Conservation (phyloP, 2,329 filamentous ascomycete genomes). For the Aspergillus quadrilineatus region DNA sequence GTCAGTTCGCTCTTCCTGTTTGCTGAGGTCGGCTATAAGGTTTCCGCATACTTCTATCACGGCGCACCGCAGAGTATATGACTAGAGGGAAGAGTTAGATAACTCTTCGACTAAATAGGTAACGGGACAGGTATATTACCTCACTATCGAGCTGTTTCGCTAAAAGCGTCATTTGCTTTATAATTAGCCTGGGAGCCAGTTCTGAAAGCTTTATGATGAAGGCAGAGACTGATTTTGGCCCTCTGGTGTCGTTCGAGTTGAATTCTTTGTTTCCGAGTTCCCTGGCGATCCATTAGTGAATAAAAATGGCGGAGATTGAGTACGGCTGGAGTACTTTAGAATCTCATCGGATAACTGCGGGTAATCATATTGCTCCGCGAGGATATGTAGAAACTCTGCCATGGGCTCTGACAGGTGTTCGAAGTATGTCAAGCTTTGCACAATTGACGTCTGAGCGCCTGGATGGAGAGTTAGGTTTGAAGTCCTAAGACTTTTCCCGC, state of each 20-base stretch:
- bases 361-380: constrained; percentile 96
- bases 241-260: constrained; percentile 91
- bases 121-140: constrained; percentile 48
- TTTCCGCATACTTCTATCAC: constrained; percentile 97
- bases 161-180: constrained; percentile 94
- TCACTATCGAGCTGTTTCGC: constrained; percentile 96
- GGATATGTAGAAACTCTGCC: constrained; percentile 95
- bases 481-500: not conserved
- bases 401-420: constrained; percentile 98
- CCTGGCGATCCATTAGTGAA: constrained; percentile 42
- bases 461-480: constrained; percentile 21
- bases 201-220: constrained; percentile 94
- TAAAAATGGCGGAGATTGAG: not conserved
- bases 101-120: not conserved
- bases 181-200: constrained; percentile 83
- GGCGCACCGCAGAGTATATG: constrained; percentile 88
- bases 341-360: constrained; percentile 93
- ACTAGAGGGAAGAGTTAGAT: constrained; percentile 49
- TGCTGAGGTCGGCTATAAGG: constrained; percentile 85
- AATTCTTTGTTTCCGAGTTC: constrained; percentile 98
- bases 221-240: constrained; percentile 91
- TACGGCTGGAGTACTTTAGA: constrained; percentile 52
- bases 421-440: constrained; percentile 96
- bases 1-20: constrained; percentile 85
- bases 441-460: constrained; percentile 96